A percentile compares a stretch with the other conserved stretches of the same genome.
Conservation (phyloP, 2,329 filamentous ascomycete genomes). For the Fusarium foetens region DNA sequence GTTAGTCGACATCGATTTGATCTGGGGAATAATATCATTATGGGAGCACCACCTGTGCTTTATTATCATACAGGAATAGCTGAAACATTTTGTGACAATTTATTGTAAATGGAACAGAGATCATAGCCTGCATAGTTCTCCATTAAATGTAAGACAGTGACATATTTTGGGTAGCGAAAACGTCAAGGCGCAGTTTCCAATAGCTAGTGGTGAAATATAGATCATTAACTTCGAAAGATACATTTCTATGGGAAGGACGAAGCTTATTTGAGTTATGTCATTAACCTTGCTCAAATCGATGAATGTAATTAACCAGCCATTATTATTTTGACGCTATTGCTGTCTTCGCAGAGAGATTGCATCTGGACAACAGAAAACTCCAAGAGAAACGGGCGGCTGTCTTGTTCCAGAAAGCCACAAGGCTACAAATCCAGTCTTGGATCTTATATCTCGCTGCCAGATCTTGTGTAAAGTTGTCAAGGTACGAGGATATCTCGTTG, state of each 20-base stretch:
- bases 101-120: background rate
- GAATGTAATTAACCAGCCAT: fast-evolving
- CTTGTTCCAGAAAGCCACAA: background rate
- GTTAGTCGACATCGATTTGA: background rate
- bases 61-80: no score
- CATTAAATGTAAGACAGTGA: fast-evolving
- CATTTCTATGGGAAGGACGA: fast-evolving
- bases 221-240: background rate
- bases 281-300: fast-evolving
- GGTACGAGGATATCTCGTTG: background rate
- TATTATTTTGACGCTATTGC: background rate
- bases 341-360: background rate
- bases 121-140: background rate
- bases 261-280: no score
- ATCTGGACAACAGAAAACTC: no score
- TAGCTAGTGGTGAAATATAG: background rate
- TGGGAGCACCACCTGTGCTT: background rate
- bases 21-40: background rate
- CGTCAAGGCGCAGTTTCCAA: no score
- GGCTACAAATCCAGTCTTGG: fast-evolving
- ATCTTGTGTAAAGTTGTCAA: no score
- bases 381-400: fast-evolving
- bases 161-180: background rate
- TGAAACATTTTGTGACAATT: no score
- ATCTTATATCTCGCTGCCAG: fast-evolving